Conservation (phyloP, 768 basidiomycete genomes). For the Suillus plorans region DNA sequence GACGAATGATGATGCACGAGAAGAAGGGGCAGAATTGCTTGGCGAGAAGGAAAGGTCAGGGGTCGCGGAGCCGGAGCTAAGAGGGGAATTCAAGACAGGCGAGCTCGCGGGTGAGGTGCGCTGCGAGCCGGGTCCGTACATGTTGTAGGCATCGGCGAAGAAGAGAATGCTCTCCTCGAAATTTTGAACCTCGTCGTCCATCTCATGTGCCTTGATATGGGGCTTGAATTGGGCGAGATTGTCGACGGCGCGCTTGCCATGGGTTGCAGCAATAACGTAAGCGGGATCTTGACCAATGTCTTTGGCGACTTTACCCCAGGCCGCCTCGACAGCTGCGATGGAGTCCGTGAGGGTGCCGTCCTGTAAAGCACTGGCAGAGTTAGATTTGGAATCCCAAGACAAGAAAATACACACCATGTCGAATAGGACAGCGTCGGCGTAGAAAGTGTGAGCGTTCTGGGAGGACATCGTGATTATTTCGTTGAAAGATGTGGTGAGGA, state of each 20-base stretch:
- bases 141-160: conserved; percentile 59
- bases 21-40: conserved; percentile 38
- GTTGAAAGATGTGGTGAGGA: conserved; percentile 1
- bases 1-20: conserved; percentile 43
- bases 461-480: conserved; percentile 18
- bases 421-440: conserved; percentile 60
- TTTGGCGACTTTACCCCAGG: conserved; percentile 70
- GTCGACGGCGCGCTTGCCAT: conserved; percentile 76
- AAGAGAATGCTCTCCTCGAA: conserved; percentile 68
- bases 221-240: conserved; percentile 67
- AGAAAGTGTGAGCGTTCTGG: conserved; percentile 37
- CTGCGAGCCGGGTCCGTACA: conserved; percentile 40
- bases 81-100: conserved; percentile 14
- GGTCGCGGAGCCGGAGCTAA: conserved; percentile 37
- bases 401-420: conserved; percentile 56
- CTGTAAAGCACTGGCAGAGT: conserved; percentile 35
- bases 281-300: conserved; percentile 69
- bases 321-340: conserved; percentile 71
- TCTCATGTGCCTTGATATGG: conserved; percentile 50
- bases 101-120: conserved; percentile 20
- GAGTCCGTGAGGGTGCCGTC: conserved; percentile 76
- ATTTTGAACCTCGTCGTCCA: conserved; percentile 55
- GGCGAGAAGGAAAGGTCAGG: conserved; percentile 41
- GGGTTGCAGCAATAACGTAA: conserved; percentile 71
- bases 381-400: conserved; percentile 16